Conservation (phyloP, 371 early-diverging fungal species). For the Encephalitozoon cuniculi region DNA sequence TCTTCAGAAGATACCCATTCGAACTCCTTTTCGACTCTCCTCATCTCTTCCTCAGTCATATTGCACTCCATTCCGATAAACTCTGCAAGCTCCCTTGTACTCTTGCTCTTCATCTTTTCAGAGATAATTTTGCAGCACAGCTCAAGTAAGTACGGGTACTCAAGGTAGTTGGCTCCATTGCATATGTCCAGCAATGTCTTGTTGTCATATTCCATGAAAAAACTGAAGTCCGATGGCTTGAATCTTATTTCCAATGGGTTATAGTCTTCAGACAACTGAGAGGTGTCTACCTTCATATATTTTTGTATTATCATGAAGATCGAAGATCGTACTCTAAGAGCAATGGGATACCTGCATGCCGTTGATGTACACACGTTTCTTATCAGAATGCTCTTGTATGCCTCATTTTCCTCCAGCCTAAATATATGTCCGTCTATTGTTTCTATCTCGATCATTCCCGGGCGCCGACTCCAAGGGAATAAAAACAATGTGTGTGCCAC, state of each 20-base stretch:
- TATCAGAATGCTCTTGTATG: conserved; percentile 16
- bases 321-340: not conserved
- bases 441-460: conserved; percentile 1
- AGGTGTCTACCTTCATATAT: conserved; percentile 33
- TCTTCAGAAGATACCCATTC: conserved; percentile 47
- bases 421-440: conserved; percentile 20
- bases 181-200: conserved; percentile 40
- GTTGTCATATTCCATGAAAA: conserved; percentile 34
- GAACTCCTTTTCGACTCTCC: conserved; percentile 40
- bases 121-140: conserved; percentile 56
- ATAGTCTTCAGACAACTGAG: conserved; percentile 1
- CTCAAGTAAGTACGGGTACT: conserved; percentile 55
- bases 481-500: not conserved
- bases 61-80: conserved; percentile 24
- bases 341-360: not conserved
- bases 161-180: conserved; percentile 54
- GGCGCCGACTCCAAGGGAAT: not conserved
- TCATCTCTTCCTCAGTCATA: conserved; percentile 16
- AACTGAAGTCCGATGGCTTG: conserved; percentile 12
- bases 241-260: conserved; percentile 40
- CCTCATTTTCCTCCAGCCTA: not conserved
- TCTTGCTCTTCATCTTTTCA: conserved; percentile 37
- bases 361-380: not conserved
- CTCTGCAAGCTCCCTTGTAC: conserved; percentile 33
- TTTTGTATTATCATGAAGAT: not conserved